Conservation (phyloP, 345 rosid species). For the Citrus maxima region DNA sequence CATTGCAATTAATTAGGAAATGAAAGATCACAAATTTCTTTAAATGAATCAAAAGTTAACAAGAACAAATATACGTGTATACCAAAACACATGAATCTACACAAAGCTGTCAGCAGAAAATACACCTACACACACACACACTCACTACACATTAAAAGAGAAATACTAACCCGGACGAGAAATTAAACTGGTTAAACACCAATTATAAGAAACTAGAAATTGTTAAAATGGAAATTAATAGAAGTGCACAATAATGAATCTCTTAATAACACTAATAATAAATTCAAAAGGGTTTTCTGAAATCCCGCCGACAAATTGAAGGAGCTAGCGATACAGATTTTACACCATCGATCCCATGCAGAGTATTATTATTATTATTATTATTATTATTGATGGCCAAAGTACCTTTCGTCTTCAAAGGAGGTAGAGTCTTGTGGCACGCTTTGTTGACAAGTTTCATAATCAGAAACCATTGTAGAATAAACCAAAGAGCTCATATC, state of each 20-base stretch:
- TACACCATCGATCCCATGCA: constrained; percentile 19
- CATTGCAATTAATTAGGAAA: background rate
- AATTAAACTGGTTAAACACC: background rate
- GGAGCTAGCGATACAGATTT: constrained; percentile 21
- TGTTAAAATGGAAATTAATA: background rate
- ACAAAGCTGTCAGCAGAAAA: background rate
- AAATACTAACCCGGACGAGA: background rate
- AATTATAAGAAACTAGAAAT: background rate
- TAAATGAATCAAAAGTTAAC: background rate
- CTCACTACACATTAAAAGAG: background rate
- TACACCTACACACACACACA: no score
- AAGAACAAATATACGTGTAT: background rate
- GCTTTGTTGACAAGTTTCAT: constrained; percentile 30
- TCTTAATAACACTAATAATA: background rate
- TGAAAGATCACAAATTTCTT: background rate
- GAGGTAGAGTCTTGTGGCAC: constrained; percentile 26
- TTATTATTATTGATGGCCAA: constrained; percentile 34
- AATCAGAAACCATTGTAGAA: constrained; percentile 32
- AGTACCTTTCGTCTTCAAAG: constrained; percentile 40
- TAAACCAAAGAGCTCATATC: constrained; percentile 43
- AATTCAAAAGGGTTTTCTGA: constrained; percentile 12
- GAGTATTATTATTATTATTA: background rate
- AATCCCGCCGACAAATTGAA: constrained; percentile 6
- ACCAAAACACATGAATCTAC: background rate
- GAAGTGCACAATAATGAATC: constrained; percentile 17